Evolutionary conservation across 495 filamentous ascomycete species (phyloP).

Genomic region (Penicillium canescens): DNA sequence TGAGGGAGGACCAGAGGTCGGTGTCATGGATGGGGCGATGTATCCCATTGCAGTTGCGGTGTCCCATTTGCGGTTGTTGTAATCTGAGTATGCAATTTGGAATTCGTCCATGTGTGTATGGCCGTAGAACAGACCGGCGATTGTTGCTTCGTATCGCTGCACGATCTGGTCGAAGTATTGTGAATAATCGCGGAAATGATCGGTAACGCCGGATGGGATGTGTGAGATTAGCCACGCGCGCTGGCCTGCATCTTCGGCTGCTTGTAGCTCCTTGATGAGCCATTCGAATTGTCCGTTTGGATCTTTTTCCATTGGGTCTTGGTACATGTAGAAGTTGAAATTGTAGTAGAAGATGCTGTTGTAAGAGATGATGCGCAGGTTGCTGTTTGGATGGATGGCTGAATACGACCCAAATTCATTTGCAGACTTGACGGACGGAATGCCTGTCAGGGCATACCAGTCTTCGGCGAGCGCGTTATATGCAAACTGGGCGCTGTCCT

Average conservation of each 20-base stretch:
- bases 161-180: constrained; percentile 57
- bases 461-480: constrained; percentile 48
- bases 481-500: constrained; percentile 46
- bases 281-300: constrained; percentile 48
- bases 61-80: constrained; percentile 28
- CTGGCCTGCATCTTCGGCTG: constrained; percentile 49
- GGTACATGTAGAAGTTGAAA: constrained; percentile 54
- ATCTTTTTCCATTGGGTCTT: constrained; percentile 48
- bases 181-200: constrained; percentile 52
- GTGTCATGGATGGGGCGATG: constrained; percentile 54
- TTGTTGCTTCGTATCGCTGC: constrained; percentile 50
- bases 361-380: constrained; percentile 56
- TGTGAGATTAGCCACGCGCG: constrained; percentile 57
- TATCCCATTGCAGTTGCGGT: constrained; percentile 50
- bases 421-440: constrained; percentile 30
- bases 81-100: constrained; percentile 52
- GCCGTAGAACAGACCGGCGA: constrained; percentile 57
- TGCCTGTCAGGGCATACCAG: constrained; percentile 49
- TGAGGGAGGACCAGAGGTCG: constrained; percentile 50
- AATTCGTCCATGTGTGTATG: constrained; percentile 60
- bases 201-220: constrained; percentile 46
- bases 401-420: constrained; percentile 53
- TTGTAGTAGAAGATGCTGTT: constrained; percentile 60
- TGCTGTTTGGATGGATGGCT: constrained; percentile 35
- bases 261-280: constrained; percentile 51